phyloP scores from a whole-genome alignment of 2,329 filamentous ascomycete species.

The Bipolaris gigantea region DNA sequence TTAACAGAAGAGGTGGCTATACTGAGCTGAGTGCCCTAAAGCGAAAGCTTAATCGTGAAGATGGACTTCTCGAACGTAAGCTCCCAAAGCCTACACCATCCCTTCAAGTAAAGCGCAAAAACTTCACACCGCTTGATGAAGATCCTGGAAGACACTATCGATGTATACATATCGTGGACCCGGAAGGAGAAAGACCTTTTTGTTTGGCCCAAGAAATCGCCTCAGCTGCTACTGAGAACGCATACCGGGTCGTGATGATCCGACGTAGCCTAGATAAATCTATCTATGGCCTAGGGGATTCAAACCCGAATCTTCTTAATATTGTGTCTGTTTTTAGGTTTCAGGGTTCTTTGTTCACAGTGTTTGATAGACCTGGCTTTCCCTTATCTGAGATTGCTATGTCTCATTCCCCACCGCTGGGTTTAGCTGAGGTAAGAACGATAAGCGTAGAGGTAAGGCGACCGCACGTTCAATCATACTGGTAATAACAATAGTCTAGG shows the following conservation, averaged over 20 bases:
- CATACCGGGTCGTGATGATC: constrained; percentile 14
- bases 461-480: background rate
- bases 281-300: constrained; percentile 7
- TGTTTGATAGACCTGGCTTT: constrained; percentile 8
- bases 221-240: background rate
- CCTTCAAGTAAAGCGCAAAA: background rate
- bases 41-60: constrained; percentile 1
- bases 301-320: constrained; percentile 17
- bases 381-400: constrained; percentile 14
- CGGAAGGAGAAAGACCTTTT: constrained; percentile 9
- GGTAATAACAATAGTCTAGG: background rate
- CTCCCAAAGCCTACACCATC: constrained; percentile 1
- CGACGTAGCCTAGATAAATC: constrained; percentile 4
- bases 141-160: constrained; percentile 6
- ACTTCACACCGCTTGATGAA: constrained; percentile 5
- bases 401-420: constrained; percentile 8
- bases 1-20: background rate
- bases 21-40: background rate
- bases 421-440: constrained; percentile 10
- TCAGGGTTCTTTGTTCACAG: constrained; percentile 11
- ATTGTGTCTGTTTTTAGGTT: constrained; percentile 14
- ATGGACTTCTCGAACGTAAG: background rate
- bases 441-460: constrained; percentile 14
- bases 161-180: constrained; percentile 17
- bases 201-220: constrained; percentile 9